A percentile compares a stretch with the other conserved stretches of the same genome.
phyloP scores from a whole-genome alignment of 73 alveolate genomes.

The Symbiodinium pilosum region DNA sequence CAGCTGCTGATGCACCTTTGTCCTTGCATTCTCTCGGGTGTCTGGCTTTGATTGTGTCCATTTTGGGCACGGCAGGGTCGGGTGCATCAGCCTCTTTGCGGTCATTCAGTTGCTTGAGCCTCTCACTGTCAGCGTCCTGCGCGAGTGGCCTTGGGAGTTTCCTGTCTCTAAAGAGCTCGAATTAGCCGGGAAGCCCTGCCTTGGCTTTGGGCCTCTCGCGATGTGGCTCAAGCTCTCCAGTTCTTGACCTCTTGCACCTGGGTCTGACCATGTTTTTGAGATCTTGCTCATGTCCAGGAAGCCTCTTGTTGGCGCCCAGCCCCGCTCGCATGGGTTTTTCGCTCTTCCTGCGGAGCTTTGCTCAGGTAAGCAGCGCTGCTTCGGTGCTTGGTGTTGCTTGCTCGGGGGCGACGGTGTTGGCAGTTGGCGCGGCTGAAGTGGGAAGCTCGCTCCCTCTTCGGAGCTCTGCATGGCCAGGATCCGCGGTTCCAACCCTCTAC shows the following conservation, averaged over 20 bases:
- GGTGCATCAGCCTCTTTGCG: background rate
- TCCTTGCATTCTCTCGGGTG: background rate
- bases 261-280: background rate
- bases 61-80: background rate
- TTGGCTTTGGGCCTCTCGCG: background rate
- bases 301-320: background rate
- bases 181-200: background rate
- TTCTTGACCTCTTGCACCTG: background rate
- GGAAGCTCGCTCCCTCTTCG: background rate
- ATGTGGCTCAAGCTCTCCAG: background rate
- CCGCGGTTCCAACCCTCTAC: background rate
- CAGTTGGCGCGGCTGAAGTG: background rate
- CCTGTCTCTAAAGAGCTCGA: background rate
- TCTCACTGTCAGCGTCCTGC: background rate
- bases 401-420: background rate
- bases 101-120: background rate
- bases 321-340: background rate
- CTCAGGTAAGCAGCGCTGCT: background rate
- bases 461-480: background rate
- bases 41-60: background rate
- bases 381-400: conserved; percentile 1
- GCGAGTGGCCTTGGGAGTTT: background rate
- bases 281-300: background rate
- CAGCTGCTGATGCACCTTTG: background rate
- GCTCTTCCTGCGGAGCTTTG: background rate